Base-by-base conservation (phyloP, 2,329 filamentous ascomycete genomes). In the Passalora sequoiae region DNA sequence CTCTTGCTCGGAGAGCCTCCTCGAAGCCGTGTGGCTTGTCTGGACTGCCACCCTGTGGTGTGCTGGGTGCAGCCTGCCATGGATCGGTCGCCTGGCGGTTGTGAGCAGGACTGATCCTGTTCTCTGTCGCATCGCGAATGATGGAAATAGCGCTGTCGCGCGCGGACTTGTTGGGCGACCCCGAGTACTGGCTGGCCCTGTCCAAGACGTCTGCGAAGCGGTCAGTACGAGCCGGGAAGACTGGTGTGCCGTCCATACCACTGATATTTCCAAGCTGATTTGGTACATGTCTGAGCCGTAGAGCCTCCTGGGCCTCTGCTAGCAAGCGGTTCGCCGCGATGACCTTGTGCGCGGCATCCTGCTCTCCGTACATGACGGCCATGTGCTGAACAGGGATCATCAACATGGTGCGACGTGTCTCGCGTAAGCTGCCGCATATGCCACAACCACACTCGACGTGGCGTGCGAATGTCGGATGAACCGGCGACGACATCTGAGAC, bases 1-100 rank as follows among this genome's bases (percentile, higher is more conserved):
- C 42, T 27, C 42, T 35, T 7, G 20, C n/a, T 21, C 42, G 39
- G 2, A 51, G 19, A 20, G 27, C 22, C 5, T 44, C 31, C 21
- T 48, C 15, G 43, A 48, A 47, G 19, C 2, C n/a, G 31, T 28
- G 12, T 7, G 27, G 25, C 20, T 32, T 35, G 16, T 30, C 22
- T 10, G 24, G 10, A 16, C 37, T 39, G 29, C 28, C 22, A 9
- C 27, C 41, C 27, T 41, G 41, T 17, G 42, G 28, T 6, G 37
- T 20, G 8, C 38, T 12, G 17, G 15, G 28, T 17, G 30, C 36
- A 24, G 20, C 17, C 16, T 9, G 17, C 32, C 33, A 43, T 15
- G 29, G 31, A 27, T 41, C 38, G 12, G 24, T 47, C 6, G 30
- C 25, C 32, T 44, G 35, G 6, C 30, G 36, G 22, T 13, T 28